Evolutionary conservation across 148 eudicot genomes (phyloP).

Genomic region (Rhododendron ferrugineum): DNA sequence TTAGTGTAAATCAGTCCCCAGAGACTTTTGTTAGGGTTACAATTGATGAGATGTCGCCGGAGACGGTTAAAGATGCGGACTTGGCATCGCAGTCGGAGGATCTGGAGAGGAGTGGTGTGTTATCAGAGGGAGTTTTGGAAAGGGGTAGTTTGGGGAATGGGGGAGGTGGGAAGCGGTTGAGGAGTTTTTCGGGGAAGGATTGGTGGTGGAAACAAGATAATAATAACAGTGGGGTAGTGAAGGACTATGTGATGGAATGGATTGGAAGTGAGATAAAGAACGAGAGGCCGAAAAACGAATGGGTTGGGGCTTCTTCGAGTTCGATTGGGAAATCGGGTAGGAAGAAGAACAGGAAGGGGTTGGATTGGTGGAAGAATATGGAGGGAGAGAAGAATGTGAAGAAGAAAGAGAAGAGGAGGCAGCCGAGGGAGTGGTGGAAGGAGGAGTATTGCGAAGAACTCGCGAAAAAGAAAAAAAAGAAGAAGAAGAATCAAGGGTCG

Average conservation of each 20-base stretch:
- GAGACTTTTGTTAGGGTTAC: constrained; percentile 42
- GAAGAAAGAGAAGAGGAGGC: constrained; percentile 59
- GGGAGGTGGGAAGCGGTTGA: constrained; percentile 21
- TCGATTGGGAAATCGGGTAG: constrained; percentile 30
- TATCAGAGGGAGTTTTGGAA: constrained; percentile 46
- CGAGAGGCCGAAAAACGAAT: constrained; percentile 46
- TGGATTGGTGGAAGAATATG: constrained; percentile 81
- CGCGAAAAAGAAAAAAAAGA: constrained; percentile 65
- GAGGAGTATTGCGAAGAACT: constrained; percentile 89
- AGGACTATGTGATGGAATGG: constrained; percentile 97
- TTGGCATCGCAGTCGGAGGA: not conserved
- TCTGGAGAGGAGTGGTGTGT: constrained; percentile 20
- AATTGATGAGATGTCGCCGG: constrained; percentile 55
- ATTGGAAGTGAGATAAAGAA: constrained; percentile 71
- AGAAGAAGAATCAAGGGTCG: constrained; percentile 22
- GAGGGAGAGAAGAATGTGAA: constrained; percentile 40
- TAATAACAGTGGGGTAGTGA: constrained; percentile 39
- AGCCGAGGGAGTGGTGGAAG: constrained; percentile 96
- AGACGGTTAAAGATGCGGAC: constrained; percentile 13
- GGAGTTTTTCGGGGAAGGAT: constrained; percentile 35
- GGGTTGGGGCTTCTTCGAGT: constrained; percentile 57
- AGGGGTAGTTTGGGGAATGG: constrained; percentile 25
- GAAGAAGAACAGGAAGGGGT: constrained; percentile 49
- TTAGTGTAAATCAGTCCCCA: constrained; percentile 49
- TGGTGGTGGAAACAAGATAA: constrained; percentile 64